A percentile compares a stretch with the other conserved stretches of the same genome.
Evolutionary conservation across 2,329 filamentous ascomycete species (phyloP).

Genomic region (Decorospora gaudefroyi): DNA sequence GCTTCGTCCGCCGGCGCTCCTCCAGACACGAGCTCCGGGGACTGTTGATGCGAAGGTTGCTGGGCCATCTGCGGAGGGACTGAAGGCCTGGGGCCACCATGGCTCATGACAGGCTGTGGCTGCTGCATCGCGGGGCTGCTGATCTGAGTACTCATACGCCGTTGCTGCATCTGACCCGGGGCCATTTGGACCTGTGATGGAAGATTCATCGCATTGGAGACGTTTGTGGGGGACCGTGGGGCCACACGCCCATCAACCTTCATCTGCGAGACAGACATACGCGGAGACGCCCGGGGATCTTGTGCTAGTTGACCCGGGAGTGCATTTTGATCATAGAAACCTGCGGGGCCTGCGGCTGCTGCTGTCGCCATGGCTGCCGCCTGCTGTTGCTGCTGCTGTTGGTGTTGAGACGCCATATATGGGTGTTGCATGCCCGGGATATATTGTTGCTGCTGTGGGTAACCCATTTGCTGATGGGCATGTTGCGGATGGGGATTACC

Average conservation of each 20-base stretch:
- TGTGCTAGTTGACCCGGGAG: slow-evolving; percentile 64
- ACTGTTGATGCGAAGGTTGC: slow-evolving; percentile 71
- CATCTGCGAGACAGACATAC: slow-evolving; percentile 68
- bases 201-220: slow-evolving; percentile 62
- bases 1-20: slow-evolving; percentile 77
- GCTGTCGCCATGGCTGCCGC: slow-evolving; percentile 94
- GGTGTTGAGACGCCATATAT: slow-evolving; percentile 85
- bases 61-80: slow-evolving; percentile 57
- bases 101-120: slow-evolving; percentile 76
- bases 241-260: slow-evolving; percentile 71
- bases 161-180: slow-evolving; percentile 44
- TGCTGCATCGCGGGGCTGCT: slow-evolving; percentile 62
- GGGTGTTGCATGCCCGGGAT: slow-evolving; percentile 71
- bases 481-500: slow-evolving; percentile 64
- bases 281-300: slow-evolving; percentile 69
- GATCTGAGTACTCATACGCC: slow-evolving; percentile 50
- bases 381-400: slow-evolving; percentile 85
- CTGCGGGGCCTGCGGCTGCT: slow-evolving; percentile 78
- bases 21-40: slow-evolving; percentile 75
- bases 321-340: slow-evolving; percentile 64
- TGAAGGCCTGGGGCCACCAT: slow-evolving; percentile 61
- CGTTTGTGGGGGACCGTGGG: slow-evolving; percentile 76
- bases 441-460: slow-evolving; percentile 74
- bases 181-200: slow-evolving; percentile 49
- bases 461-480: slow-evolving; percentile 72